Evolutionary conservation across 2,329 filamentous ascomycete genomes (phyloP).

Genomic region (Thelonectria olida): DNA sequence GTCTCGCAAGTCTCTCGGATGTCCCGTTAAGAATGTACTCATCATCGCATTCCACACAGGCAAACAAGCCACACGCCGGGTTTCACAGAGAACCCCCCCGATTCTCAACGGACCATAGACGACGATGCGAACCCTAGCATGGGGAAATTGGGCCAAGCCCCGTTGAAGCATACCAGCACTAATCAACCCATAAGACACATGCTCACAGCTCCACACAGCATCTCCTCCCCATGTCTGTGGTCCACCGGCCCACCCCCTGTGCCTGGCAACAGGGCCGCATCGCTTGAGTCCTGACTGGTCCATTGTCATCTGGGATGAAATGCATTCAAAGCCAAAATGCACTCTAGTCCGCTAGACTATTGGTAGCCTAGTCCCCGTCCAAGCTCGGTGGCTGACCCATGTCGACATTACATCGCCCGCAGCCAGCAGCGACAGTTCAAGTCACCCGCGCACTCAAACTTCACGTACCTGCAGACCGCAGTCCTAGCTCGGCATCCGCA

Average conservation of each 20-base stretch:
- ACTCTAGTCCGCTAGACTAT: constrained; percentile 3
- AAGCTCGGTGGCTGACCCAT: constrained; percentile 17
- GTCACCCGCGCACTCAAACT: constrained; percentile 6
- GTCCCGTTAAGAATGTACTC: neutral
- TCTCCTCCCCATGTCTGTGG: constrained; percentile 4
- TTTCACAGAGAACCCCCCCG: neutral
- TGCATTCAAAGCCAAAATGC: constrained; percentile 13
- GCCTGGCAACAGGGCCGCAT: constrained; percentile 16
- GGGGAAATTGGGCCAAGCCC: constrained; percentile 23
- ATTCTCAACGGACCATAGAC: constrained; percentile 13
- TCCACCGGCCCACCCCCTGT: constrained; percentile 13
- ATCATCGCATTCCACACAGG: neutral
- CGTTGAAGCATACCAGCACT: constrained; percentile 20
- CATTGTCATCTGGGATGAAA: constrained; percentile 15
- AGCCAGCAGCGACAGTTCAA: neutral
- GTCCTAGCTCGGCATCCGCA: neutral
- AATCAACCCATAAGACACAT: constrained; percentile 4
- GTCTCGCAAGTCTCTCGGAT: neutral
- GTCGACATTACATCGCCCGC: constrained; percentile 4
- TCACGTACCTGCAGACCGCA: constrained; percentile 10
- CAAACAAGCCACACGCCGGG: neutral
- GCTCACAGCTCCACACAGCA: neutral
- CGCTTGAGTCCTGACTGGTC: constrained; percentile 7
- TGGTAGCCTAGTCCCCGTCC: neutral
- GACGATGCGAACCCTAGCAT: constrained; percentile 17